Base-by-base conservation (phyloP, 176 grass and related monocot species). In the Canna indica region DNA sequence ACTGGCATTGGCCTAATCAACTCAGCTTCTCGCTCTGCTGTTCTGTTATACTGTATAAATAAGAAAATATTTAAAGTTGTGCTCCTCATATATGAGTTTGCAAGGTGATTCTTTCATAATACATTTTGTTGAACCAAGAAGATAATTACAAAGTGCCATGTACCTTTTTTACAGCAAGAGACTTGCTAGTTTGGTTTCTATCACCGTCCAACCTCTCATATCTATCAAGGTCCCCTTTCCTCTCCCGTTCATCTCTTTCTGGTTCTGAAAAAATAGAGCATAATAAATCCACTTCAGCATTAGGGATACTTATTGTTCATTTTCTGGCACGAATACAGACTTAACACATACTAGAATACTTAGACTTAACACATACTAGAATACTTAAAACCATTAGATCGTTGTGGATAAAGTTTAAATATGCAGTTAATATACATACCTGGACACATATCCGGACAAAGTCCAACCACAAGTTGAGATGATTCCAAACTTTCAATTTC, bases 171-270 rank as follows among this genome's bases (percentile, higher is more conserved):
- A 97, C 88, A 76, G 88, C 86, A 39, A 97, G 83, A 83, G 79
- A 82, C 67, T 90, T 81, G 75, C 81, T 89, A 9, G 93, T 97
- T 85, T 85, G 81, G 81, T 97, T 97, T 87, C 86, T 89, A 25
- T 90, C 86, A 75, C 93, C 93, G 75, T 77, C 81, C 64, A 90
- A 73, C 67, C 93, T 76, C 68, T 97, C 93, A 22, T 92, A 88
- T 71, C 68, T 97, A 81, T 97, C 93, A 7, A 97, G 93, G 85
- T 97, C 93, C 65, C 93, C 93, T 81, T 97, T 97, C 69, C 93
- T 97, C 81, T 91, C 88, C 30, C 93, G 85, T 73, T 97, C 93
- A 5, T 75, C 80, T 77, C 88, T 91, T 76, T 97, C 93, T 72
- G 88, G 63, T 83, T 87, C 93, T 97, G 72, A 71, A 31, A 70